Conservation (phyloP, 305 asterid genomes). For the Solanum chacoense region DNA sequence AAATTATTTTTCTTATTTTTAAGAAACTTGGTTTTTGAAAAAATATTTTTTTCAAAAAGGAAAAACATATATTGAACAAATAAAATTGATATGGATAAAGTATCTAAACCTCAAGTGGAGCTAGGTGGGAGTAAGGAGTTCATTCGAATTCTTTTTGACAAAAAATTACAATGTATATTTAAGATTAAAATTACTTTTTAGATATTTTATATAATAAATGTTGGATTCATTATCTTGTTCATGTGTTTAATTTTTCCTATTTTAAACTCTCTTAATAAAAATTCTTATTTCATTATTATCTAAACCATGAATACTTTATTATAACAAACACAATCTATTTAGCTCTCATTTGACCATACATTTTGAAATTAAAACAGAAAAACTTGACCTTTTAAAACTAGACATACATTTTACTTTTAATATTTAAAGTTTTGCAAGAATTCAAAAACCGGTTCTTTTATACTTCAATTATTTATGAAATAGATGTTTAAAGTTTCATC, state of each 20-base stretch:
- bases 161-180: no score
- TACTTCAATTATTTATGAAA: not conserved
- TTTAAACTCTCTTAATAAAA: not conserved
- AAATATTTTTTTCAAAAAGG: no score
- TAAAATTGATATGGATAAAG: no score
- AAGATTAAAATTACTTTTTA: not conserved
- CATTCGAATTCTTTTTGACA: fast-evolving
- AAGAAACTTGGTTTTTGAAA: no score
- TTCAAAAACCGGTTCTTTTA: not conserved
- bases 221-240: not conserved
- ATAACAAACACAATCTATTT: not conserved
- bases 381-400: not conserved
- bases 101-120: not conserved
- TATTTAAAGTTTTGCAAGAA: not conserved
- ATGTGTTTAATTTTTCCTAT: not conserved
- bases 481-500: no score
- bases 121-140: not conserved
- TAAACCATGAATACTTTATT: no score
- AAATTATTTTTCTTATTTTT: no score
- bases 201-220: no score
- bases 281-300: not conserved
- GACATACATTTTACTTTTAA: not conserved
- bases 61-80: not conserved
- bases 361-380: no score
- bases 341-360: no score